These are phyloP conservation scores for Penicillium dipodomyicola DNA, from an alignment of 495 filamentous ascomycete genomes.

Conservation along the genomic window DNA sequence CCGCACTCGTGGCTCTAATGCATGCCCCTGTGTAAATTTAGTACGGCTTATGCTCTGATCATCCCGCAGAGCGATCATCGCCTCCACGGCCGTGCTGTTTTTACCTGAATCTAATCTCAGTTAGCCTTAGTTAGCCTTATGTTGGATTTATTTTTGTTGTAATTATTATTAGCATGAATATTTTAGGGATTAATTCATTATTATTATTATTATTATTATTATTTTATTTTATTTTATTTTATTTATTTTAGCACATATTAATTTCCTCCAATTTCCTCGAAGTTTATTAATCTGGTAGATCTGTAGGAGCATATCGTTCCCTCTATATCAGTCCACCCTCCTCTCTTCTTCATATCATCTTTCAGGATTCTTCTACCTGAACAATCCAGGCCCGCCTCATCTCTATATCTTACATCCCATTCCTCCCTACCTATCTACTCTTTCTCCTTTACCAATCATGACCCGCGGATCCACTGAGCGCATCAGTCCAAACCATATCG, in stretches of 20 bases:
- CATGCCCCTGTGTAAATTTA: conserved; percentile 20
- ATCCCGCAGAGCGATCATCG: conserved; percentile 30
- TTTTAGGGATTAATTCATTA: conserved; percentile 1
- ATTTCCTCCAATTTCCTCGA: conserved; percentile 17
- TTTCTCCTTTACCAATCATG: not conserved
- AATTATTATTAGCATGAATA: conserved; percentile 11
- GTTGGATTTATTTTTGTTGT: conserved; percentile 23
- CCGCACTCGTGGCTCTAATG: conserved; percentile 19
- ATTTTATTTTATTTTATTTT: conserved; percentile 11
- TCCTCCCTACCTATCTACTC: not conserved
- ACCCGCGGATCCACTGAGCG: not conserved
- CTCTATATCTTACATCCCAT: not conserved
- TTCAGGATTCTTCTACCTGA: conserved; percentile 4
- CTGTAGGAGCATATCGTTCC: conserved; percentile 23
- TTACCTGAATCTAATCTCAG: conserved; percentile 26
- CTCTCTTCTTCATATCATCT: conserved; percentile 19
- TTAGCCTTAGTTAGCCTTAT: conserved; percentile 10
- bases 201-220: conserved; percentile 9
- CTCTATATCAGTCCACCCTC: conserved; percentile 35
- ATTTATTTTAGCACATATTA: conserved; percentile 18
- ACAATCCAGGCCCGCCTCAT: not conserved
- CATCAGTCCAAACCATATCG: conserved; percentile 6
- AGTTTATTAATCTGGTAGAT: conserved; percentile 31
- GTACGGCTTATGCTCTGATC: conserved; percentile 30
- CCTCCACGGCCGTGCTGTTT: conserved; percentile 30